Evolutionary conservation across 2,329 filamentous ascomycete species (phyloP), one percentile per base, ranked within the genome.

Genomic region (Arthrobotrys sinensis): DNA sequence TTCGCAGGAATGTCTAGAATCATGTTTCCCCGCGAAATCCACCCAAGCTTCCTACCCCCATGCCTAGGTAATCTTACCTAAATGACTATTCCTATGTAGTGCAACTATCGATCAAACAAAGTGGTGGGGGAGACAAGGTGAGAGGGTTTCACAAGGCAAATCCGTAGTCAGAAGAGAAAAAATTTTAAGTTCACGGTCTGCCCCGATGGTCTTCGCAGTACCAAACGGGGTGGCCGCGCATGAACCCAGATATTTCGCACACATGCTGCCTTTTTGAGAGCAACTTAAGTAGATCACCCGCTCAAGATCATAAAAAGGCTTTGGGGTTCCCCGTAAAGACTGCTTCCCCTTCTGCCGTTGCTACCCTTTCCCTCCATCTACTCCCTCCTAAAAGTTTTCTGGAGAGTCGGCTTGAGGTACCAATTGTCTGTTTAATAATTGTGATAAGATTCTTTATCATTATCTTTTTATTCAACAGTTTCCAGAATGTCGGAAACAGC

Each of bases 91-190:
- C 73, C 73, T 60, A 50, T 71, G 60, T 53, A n/a, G 73, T 77
- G 65, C 73, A 46, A 70, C 48, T 38, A 45, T 46, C 64, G 57
- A 66, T 52, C 60, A 53, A 24, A 63, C 32, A 38, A 70, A 57
- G 32, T 45, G 60, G 65, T 69, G 73, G 73, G 60, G 65, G 53
- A 38, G 40, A 69, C 45, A 34, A 45, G 32, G 60, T 77, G 67
- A 78, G 75, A 78, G 28, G 75, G 67, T 78, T 78, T 78, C 75
- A 78, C 75, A 78, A 78, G 75, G 50, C 62, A 72, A 72, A 68
- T 57, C 53, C 36, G 32, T 52, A 46, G 46, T 57, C 32, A 40
- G 45, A 40, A 48, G 45, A 52, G 38, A 57, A 69, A 67, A 68
- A 67, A 71, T 48, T 60, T 78, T 72, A 68, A 52, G 67, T 78